Base-by-base conservation (phyloP, 345 rosid genomes). In the Arabidopsis suecica region DNA sequence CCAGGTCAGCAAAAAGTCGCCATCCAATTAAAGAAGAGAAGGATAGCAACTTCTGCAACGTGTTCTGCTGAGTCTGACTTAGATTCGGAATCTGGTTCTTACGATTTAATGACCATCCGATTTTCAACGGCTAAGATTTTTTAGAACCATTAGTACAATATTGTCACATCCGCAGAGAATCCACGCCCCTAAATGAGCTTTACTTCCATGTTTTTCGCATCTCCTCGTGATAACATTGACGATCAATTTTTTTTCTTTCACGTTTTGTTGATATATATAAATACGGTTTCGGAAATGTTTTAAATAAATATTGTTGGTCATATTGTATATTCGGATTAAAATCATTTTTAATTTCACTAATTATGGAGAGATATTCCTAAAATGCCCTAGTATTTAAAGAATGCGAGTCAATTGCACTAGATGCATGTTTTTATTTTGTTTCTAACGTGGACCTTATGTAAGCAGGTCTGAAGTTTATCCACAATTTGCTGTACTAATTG, bases 1-100 rank as follows among this genome's bases (percentile, higher is more conserved):
- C 81, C 81, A 78, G 49, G 73, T 72, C 48, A 72, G 77, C 73
- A 65, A 41, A 65, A 18, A 71, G 63, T 77, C 76, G 32, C 63
- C 37, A 44, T 62, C 60, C 71, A 56, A 70, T 63, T 4, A 53
- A 62, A 40, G 32, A 10, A 28, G 32, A 28, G 32, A 28, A 28
- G 32, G 32, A 55, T 38, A 45, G 25, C 48, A 42, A 76, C 55
- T 30, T 50, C 13, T 61, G 20, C 60, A 56, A 77, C 72, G 61
- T 71, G 72, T 41, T 55, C 7, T 55, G 14, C 36, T 22, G 64
- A 64, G 33, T 25, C 66, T 61, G 66, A 61, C 56, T 51, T 10
- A 28, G 61, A 50, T 40, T 49, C 50, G 41, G 73, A 60, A 72
- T 66, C 81, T 71, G 68, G 64, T 78, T 72, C 81, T 48, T 58